These are phyloP conservation scores for Neurospora sp. DNA, from an alignment of 495 filamentous ascomycete genomes.

Conservation along the genomic window DNA sequence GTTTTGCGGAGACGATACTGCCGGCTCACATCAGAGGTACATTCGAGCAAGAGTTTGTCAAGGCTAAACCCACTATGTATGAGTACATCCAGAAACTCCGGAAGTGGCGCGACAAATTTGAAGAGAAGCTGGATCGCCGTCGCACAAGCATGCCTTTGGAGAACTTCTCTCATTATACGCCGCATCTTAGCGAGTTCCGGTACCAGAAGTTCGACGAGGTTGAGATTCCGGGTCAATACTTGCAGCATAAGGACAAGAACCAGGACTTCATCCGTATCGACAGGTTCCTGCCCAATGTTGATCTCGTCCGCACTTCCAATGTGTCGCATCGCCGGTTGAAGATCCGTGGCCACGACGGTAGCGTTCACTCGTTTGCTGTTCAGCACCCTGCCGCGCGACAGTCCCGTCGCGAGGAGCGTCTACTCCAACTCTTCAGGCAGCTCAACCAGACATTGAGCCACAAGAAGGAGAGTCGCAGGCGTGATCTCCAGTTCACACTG, in stretches of 20 bases:
- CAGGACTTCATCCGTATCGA: conserved; percentile 96
- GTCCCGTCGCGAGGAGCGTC: conserved; percentile 87
- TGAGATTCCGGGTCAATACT: conserved; percentile 93
- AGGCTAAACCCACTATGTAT: conserved; percentile 86
- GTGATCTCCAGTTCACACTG: conserved; percentile 91
- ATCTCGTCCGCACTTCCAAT: conserved; percentile 78
- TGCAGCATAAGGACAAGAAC: conserved; percentile 96
- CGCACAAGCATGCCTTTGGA: conserved; percentile 60
- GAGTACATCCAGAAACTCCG: conserved; percentile 97
- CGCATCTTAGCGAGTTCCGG: conserved; percentile 87
- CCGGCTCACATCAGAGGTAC: conserved; percentile 85
- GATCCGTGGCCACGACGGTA: conserved; percentile 97
- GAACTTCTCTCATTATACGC: conserved; percentile 51
- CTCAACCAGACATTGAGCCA: conserved; percentile 85
- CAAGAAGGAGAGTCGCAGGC: conserved; percentile 85
- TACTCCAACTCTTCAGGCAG: conserved; percentile 93
- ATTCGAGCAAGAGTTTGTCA: conserved; percentile 93
- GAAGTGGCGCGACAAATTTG: conserved; percentile 94
- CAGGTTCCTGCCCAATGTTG: conserved; percentile 87
- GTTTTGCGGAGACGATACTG: conserved; percentile 92
- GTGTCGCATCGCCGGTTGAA: conserved; percentile 85
- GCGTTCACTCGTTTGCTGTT: conserved; percentile 86
- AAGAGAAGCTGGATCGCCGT: conserved; percentile 93
- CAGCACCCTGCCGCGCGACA: conserved; percentile 90
- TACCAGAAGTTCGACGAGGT: conserved; percentile 98